Percentiles rank a stretch among this genome's conserved stretches.
phyloP scores from a whole-genome alignment of 2,329 filamentous ascomycete species.

The Aciculosporium take region DNA sequence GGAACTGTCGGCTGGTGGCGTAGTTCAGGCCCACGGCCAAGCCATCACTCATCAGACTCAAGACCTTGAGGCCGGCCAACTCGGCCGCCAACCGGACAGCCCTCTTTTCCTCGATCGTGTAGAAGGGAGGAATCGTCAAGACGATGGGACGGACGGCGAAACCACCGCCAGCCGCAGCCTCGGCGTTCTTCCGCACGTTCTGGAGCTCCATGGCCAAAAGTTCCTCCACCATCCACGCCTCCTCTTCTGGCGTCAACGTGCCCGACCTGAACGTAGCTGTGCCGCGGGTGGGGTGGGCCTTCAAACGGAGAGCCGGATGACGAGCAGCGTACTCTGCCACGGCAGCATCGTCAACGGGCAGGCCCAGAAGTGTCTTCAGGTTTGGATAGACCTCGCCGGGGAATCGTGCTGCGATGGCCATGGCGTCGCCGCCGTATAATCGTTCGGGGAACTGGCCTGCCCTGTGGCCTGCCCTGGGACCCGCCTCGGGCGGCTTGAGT shows the following conservation, averaged over 20 bases:
- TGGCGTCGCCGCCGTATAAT: slow-evolving; percentile 80
- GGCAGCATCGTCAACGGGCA: slow-evolving; percentile 44
- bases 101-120: slow-evolving; percentile 77
- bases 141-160: slow-evolving; percentile 66
- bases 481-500: slow-evolving; percentile 71
- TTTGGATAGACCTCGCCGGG: slow-evolving; percentile 91
- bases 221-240: slow-evolving; percentile 73
- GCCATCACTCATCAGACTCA: slow-evolving; percentile 77
- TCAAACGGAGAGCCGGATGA: slow-evolving; percentile 65
- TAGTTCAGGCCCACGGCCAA: slow-evolving; percentile 91
- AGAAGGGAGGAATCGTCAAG: slow-evolving; percentile 81
- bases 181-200: slow-evolving; percentile 79
- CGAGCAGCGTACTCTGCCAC: slow-evolving; percentile 58
- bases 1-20: slow-evolving; percentile 80
- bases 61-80: slow-evolving; percentile 73
- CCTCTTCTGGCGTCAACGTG: slow-evolving; percentile 45
- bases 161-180: slow-evolving; percentile 63
- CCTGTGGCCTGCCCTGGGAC: slow-evolving; percentile 44
- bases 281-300: slow-evolving; percentile 41
- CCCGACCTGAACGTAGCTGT: slow-evolving; percentile 75
- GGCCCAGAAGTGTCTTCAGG: slow-evolving; percentile 77
- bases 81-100: slow-evolving; percentile 74
- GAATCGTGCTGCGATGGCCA: slow-evolving; percentile 75
- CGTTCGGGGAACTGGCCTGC: slow-evolving; percentile 68
- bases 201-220: slow-evolving; percentile 91